Percentiles rank a stretch among this genome's conserved stretches.
phyloP scores from a whole-genome alignment of 345 rosid genomes.

The Psidium friedrichsthalianum region DNA sequence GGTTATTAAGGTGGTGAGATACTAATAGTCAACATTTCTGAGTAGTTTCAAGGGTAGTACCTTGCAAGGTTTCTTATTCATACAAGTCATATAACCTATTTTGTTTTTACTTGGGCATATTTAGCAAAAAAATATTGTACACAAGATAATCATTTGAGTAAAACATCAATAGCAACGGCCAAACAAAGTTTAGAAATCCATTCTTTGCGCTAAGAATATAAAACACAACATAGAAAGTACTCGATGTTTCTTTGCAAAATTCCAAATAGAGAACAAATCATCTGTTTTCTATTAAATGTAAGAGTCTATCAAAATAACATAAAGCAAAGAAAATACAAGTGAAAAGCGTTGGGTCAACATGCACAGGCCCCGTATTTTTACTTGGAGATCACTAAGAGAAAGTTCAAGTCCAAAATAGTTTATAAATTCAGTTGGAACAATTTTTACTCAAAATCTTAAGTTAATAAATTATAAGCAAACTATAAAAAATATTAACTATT shows the following conservation, averaged over 20 bases:
- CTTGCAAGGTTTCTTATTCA: background rate
- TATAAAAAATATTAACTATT: no score
- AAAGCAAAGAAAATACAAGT: background rate
- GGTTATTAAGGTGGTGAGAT: background rate
- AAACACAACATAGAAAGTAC: background rate
- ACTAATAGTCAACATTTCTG: background rate
- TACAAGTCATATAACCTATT: background rate
- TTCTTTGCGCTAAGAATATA: background rate
- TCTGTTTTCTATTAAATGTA: background rate
- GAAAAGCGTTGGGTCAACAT: background rate
- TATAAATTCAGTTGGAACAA: background rate
- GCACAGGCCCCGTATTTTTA: background rate
- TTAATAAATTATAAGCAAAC: background rate
- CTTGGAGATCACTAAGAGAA: rapidly evolving
- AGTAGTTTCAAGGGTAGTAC: background rate
- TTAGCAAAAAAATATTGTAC: background rate
- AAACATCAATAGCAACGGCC: background rate
- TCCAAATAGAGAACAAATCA: background rate
- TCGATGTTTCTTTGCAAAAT: background rate
- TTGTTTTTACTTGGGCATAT: background rate
- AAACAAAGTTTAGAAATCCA: background rate
- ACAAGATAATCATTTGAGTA: background rate
- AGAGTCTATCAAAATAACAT: background rate
- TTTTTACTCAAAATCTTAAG: background rate
- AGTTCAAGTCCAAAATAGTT: background rate